Percentiles rank a stretch among this genome's conserved stretches.
These are phyloP conservation scores for Paecilomyces sp. DNA, from an alignment of 2,329 filamentous ascomycete species.

Conservation along the genomic window DNA sequence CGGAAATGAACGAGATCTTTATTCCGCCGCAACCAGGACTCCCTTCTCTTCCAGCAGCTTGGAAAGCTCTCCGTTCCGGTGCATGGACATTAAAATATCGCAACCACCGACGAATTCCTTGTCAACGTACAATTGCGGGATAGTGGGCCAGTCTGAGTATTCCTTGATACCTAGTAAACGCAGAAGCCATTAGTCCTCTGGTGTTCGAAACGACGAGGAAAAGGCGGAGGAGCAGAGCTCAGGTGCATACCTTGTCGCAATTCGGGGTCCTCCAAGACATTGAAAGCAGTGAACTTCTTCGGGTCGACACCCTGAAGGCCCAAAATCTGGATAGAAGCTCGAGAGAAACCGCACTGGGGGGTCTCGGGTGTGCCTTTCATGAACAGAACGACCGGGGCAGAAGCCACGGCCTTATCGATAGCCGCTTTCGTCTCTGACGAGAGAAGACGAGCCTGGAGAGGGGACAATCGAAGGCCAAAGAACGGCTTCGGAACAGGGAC, in stretches of 20 bases:
- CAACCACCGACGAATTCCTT: constrained; percentile 98
- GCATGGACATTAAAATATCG: constrained; percentile 94
- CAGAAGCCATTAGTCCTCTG: background rate
- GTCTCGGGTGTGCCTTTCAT: constrained; percentile 98
- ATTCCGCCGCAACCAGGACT: constrained; percentile 63
- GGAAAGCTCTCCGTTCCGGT: constrained; percentile 87
- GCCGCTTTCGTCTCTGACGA: constrained; percentile 72
- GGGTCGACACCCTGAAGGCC: constrained; percentile 93
- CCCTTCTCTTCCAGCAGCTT: constrained; percentile 89
- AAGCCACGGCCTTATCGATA: constrained; percentile 83
- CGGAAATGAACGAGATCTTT: constrained; percentile 11
- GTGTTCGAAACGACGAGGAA: background rate
- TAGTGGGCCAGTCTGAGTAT: constrained; percentile 98
- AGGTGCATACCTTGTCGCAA: constrained; percentile 62
- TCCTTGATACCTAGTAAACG: constrained; percentile 77
- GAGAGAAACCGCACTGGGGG: constrained; percentile 94
- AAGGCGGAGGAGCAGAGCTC: background rate
- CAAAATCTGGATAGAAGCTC: constrained; percentile 89
- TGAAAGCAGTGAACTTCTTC: constrained; percentile 94
- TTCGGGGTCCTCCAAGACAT: constrained; percentile 87
- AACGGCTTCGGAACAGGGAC: constrained; percentile 12
- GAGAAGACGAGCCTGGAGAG: constrained; percentile 54
- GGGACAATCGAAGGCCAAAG: constrained; percentile 30
- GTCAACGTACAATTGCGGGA: constrained; percentile 90
- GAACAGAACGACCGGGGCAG: constrained; percentile 90